Evolutionary conservation across 805 yeast species (phyloP).

Genomic region (Wickerhamomyces bisporus): DNA sequence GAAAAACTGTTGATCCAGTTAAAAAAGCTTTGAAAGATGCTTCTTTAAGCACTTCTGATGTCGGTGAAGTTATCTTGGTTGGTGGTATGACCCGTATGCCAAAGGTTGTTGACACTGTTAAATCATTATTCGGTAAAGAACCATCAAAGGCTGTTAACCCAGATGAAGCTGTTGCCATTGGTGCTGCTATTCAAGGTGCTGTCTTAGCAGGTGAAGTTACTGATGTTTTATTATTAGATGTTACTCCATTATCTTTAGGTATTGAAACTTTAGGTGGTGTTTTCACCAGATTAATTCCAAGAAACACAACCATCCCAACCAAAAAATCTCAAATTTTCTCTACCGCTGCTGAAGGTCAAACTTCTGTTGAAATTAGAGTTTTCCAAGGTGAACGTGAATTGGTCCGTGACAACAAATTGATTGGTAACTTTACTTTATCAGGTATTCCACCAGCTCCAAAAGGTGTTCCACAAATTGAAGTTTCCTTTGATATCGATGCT

Average conservation of each 20-base stretch:
- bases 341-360: conserved; percentile 81
- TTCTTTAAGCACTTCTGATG: conserved; percentile 54
- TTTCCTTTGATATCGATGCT: conserved; percentile 74
- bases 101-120: conserved; percentile 61
- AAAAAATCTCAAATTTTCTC: conserved; percentile 70
- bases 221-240: conserved; percentile 74
- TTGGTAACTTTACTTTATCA: conserved; percentile 69
- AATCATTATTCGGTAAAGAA: conserved; percentile 52
- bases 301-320: conserved; percentile 72
- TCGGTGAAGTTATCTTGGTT: conserved; percentile 73
- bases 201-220: conserved; percentile 78
- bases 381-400: conserved; percentile 79
- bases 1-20: conserved; percentile 68
- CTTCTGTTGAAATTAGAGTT: conserved; percentile 74
- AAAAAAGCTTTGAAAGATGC: conserved; percentile 76
- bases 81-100: conserved; percentile 95
- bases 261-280: conserved; percentile 82
- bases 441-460: conserved; percentile 76
- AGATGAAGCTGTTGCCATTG: conserved; percentile 85
- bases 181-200: conserved; percentile 90
- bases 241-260: conserved; percentile 74
- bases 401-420: conserved; percentile 71
- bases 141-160: conserved; percentile 79
- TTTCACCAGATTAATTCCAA: conserved; percentile 69
- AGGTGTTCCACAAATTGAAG: conserved; percentile 77